These are phyloP conservation scores for Trichoderma sp. DNA, from an alignment of 2,329 filamentous ascomycete genomes.

Conservation along the genomic window DNA sequence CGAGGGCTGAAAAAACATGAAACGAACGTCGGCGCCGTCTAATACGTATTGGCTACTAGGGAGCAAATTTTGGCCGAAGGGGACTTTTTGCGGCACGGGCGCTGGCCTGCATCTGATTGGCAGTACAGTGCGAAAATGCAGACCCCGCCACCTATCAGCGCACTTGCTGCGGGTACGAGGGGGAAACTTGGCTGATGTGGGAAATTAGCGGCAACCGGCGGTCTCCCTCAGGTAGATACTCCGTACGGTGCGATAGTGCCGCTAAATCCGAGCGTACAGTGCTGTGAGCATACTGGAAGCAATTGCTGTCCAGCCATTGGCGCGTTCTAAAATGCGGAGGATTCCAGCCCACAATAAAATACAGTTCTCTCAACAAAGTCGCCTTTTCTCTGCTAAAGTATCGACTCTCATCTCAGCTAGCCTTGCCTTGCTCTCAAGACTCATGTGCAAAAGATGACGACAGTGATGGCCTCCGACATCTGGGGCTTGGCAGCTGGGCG, in stretches of 20 bases:
- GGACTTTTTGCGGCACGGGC: constrained; percentile 8
- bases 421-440: neutral
- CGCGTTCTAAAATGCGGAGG: neutral
- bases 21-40: constrained; percentile 19
- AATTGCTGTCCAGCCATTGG: neutral
- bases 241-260: neutral
- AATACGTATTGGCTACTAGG: neutral
- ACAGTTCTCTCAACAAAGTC: neutral
- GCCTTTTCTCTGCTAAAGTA: neutral
- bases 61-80: neutral
- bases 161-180: neutral
- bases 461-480: neutral
- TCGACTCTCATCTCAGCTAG: neutral
- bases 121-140: neutral
- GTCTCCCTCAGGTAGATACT: neutral
- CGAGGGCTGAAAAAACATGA: neutral
- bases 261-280: neutral
- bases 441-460: constrained; percentile 9
- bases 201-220: neutral
- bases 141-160: neutral
- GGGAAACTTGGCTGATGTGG: neutral
- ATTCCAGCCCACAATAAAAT: neutral
- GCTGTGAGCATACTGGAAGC: neutral
- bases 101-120: neutral
- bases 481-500: neutral